Conservation (phyloP, 352 stramenopile species). For the Peronospora farinosa region DNA sequence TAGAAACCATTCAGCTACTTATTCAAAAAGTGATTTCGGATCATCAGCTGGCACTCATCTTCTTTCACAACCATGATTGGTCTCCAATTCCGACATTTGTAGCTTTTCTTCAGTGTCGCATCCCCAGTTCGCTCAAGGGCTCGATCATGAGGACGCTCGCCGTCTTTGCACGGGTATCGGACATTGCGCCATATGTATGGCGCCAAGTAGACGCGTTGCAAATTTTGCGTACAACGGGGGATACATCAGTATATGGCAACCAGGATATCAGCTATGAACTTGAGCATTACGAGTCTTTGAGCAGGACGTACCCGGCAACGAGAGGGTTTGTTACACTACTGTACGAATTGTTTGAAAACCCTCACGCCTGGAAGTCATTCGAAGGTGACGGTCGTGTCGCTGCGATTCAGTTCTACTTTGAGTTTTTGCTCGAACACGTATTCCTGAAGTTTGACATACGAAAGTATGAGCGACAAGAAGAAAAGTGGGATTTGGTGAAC, state of each 20-base stretch:
- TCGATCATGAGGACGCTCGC: slow-evolving; percentile 82
- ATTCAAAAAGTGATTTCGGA: slow-evolving; percentile 76
- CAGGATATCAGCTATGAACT: slow-evolving; percentile 82
- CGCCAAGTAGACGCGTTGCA: slow-evolving; percentile 78
- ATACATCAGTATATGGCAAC: slow-evolving; percentile 53
- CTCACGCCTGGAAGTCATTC: slow-evolving; percentile 65
- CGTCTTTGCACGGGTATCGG: slow-evolving; percentile 63
- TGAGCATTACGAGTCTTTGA: slow-evolving; percentile 79
- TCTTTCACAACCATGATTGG: slow-evolving; percentile 85
- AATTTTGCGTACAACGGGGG: slow-evolving; percentile 69
- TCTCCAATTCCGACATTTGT: slow-evolving; percentile 78
- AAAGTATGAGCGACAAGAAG: slow-evolving; percentile 77
- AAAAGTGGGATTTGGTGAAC: slow-evolving; percentile 79
- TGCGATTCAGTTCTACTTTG: slow-evolving; percentile 82
- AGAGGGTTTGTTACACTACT: slow-evolving; percentile 69
- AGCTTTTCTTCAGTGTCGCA: slow-evolving; percentile 73
- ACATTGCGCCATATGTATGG: slow-evolving; percentile 81
- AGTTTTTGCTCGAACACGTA: slow-evolving; percentile 74
- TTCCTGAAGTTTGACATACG: slow-evolving; percentile 82
- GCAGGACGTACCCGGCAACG: slow-evolving; percentile 70
- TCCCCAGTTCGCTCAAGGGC: slow-evolving; percentile 78
- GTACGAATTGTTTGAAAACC: slow-evolving; percentile 71
- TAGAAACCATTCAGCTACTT: slow-evolving; percentile 73
- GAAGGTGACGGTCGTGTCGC: slow-evolving; percentile 65
- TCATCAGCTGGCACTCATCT: slow-evolving; percentile 66